A percentile compares a stretch with the other conserved stretches of the same genome.
Evolutionary conservation across 2,329 filamentous ascomycete species (phyloP).

Genomic region (Rutstroemia sp.): DNA sequence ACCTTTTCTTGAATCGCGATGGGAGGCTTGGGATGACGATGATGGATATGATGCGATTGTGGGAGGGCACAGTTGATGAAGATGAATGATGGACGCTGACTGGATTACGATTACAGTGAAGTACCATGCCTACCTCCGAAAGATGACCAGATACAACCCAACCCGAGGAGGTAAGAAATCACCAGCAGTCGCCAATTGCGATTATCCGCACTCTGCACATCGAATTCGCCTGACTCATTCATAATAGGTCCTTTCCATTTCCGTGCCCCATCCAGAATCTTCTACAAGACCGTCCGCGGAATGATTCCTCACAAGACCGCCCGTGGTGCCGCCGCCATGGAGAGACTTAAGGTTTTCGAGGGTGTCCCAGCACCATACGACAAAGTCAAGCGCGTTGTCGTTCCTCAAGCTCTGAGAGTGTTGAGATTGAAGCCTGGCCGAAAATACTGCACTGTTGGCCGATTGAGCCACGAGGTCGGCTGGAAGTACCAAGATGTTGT

Average conservation of each 20-base stretch:
- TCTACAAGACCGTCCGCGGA: conserved; percentile 99
- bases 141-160: conserved; percentile 99
- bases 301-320: conserved; percentile 99
- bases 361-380: conserved; percentile 98
- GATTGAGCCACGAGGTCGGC: conserved; percentile 97
- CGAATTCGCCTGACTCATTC: conserved; percentile 28
- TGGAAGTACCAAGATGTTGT: conserved; percentile 99
- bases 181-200: conserved; percentile 4
- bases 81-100: conserved; percentile 37
- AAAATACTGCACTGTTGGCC: conserved; percentile 99
- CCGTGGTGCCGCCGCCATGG: conserved; percentile 89
- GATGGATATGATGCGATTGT: conserved; percentile 11
- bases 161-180: conserved; percentile 79
- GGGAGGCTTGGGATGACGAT: conserved; percentile 8
- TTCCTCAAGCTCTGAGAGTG: conserved; percentile 94
- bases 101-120: conserved; percentile 65
- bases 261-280: conserved; percentile 97
- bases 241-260: conserved; percentile 93
- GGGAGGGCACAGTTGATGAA: conserved; percentile 1
- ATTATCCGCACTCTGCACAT: conserved; percentile 2
- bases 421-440: conserved; percentile 96
- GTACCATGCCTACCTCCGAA: conserved; percentile 99
- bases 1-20: conserved; percentile 7
- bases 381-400: conserved; percentile 99
- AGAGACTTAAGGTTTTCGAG: conserved; percentile 99